phyloP scores from a whole-genome alignment of 2,329 filamentous ascomycete species.

The Aspergillus sp. region DNA sequence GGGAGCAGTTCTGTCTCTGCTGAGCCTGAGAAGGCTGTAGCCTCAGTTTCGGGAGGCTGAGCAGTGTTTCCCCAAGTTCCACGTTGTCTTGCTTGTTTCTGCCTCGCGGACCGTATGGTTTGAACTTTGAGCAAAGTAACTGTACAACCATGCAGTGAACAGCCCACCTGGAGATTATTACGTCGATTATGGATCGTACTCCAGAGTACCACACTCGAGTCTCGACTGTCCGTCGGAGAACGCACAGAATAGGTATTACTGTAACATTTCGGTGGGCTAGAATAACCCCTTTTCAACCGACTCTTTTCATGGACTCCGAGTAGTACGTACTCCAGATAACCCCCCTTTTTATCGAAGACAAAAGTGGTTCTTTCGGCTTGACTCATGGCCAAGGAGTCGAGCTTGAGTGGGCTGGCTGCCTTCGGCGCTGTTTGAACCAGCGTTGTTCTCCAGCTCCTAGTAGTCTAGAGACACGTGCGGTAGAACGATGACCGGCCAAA shows the following conservation, averaged over 20 bases:
- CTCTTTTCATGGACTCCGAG: not conserved
- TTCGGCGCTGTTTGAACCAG: too few species aligned
- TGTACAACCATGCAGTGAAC: slow-evolving; percentile 2
- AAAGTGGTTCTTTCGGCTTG: too few species aligned
- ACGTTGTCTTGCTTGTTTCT: not conserved
- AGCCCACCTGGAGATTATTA: not conserved
- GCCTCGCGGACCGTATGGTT: not conserved
- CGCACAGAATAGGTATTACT: not conserved
- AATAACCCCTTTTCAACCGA: not conserved
- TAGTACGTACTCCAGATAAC: not conserved
- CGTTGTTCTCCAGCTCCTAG: too few species aligned
- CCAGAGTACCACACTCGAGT: not conserved
- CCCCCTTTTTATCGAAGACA: too few species aligned
- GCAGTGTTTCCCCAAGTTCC: not conserved
- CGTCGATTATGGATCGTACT: slow-evolving; percentile 6
- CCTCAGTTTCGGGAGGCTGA: not conserved
- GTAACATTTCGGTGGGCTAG: not conserved
- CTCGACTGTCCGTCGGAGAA: not conserved
- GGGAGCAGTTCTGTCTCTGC: not conserved
- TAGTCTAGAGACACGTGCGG: too few species aligned
- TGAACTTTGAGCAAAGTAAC: not conserved
- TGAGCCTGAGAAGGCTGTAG: not conserved
- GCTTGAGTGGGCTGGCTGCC: not conserved
- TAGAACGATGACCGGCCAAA: too few species aligned
- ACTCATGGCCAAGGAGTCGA: too few species aligned